Evolutionary conservation across 2,329 filamentous ascomycete species (phyloP), one percentile per base, ranked within the genome.

Genomic region (Pestalotiopsis sp.): DNA sequence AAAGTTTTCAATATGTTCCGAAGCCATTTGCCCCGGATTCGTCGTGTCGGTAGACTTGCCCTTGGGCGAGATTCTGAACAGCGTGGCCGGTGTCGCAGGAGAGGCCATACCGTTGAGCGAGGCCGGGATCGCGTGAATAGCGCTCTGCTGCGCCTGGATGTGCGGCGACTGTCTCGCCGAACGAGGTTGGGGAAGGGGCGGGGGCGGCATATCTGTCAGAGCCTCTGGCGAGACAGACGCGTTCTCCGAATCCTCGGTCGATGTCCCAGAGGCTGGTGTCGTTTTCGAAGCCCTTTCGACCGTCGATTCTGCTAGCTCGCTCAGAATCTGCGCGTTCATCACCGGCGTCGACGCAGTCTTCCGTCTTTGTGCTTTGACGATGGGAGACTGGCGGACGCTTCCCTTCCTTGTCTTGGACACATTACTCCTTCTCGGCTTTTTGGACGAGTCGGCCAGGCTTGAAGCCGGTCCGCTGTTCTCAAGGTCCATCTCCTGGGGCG

Each of bases 61-160:
- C 73, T 83, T 84, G 74, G 87, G 87, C 31, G 86, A 85, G 58
- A 95, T 85, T 74, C 90, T 92, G 92, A 98, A 97, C 69, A 97
- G 82, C 6, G 94, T 97, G 9, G 95, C 93, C 0, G 94, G 94
- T 0, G 94, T 97, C 1, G 93, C 94, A 12, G 93, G 93, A 66
- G 90, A 88, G 73, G 82, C 83, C 65, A 83, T 84, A 25, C 81
- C 82, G 36, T 78, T 76, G 3, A 78, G 73, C 52, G 73, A 72
- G 64, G 70, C 74, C 66, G 70, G 72, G 9, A 76, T 62, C n/a
- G 71, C 67, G 63, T 71, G 68, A 31, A 76, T 71, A 61, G 79
- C 73, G 59, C 70, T 73, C 20, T 67, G 84, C 73, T 91, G 88
- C 5, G 90, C 86, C 65, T 83, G 82, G 23, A 94, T 87, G 69